A percentile compares a stretch with the other conserved stretches of the same genome.
Conservation (phyloP, 345 rosid species). For the Litchi chinensis region DNA sequence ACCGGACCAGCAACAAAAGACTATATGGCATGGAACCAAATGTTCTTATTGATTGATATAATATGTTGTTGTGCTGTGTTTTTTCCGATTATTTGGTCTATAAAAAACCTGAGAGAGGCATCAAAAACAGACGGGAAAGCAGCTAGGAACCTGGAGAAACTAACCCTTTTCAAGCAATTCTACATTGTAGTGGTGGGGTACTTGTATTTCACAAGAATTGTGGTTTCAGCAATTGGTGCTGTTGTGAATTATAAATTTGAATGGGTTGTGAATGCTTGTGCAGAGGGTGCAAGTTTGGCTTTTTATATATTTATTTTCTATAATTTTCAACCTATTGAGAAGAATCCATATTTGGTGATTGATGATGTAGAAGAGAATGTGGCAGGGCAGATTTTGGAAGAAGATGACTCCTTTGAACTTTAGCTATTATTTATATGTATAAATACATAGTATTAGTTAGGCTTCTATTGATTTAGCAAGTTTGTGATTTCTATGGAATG, state of each 20-base stretch:
- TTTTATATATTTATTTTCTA: conserved; percentile 49
- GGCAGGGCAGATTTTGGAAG: conserved; percentile 42
- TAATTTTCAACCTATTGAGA: conserved; percentile 52
- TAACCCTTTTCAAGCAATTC: conserved; percentile 57
- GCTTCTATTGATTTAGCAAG: no score
- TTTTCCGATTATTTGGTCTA: conserved; percentile 63
- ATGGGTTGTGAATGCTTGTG: conserved; percentile 35
- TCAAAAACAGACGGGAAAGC: conserved; percentile 53
- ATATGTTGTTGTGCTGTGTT: conserved; percentile 56
- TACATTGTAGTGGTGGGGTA: conserved; percentile 46
- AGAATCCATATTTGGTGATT: conserved; percentile 51
- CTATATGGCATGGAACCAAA: conserved; percentile 53
- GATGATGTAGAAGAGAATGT: conserved; percentile 41
- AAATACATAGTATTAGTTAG: no score
- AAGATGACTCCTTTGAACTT: conserved; percentile 44
- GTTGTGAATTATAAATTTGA: conserved; percentile 38
- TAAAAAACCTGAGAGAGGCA: conserved; percentile 46
- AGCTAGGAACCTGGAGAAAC: conserved; percentile 43
- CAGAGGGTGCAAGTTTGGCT: conserved; percentile 48
- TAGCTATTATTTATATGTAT: background rate
- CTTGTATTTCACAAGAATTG: conserved; percentile 51
- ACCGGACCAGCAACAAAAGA: conserved; percentile 55
- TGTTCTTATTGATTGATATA: conserved; percentile 49
- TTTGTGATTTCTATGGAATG: no score
- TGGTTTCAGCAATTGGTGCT: conserved; percentile 41